Evolutionary conservation across 2,329 filamentous ascomycete species (phyloP).

Genomic region (Nothomitra cinnamomea): DNA sequence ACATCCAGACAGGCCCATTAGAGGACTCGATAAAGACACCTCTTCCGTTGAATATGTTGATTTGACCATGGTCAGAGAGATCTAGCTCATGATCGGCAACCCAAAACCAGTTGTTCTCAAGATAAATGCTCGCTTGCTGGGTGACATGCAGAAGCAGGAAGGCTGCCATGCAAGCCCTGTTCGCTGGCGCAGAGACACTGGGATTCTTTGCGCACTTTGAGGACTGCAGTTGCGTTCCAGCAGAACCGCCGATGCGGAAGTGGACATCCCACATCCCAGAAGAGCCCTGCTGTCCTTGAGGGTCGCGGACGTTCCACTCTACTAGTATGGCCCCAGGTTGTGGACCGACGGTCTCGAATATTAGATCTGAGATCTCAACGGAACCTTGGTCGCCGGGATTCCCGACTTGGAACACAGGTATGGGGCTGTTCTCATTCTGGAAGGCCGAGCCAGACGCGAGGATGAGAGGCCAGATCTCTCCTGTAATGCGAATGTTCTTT

Average conservation of each 20-base stretch:
- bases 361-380: constrained; percentile 76
- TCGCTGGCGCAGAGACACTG: constrained; percentile 39
- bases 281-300: constrained; percentile 39
- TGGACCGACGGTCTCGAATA: constrained; percentile 69
- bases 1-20: constrained; percentile 58
- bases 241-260: constrained; percentile 75
- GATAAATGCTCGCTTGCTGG: constrained; percentile 45
- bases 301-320: constrained; percentile 70
- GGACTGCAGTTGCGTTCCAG: constrained; percentile 68
- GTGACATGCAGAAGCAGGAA: constrained; percentile 46
- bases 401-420: constrained; percentile 75
- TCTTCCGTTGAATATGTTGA: constrained; percentile 70
- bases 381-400: constrained; percentile 56
- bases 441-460: constrained; percentile 66
- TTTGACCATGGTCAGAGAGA: constrained; percentile 45
- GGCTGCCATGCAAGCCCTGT: constrained; percentile 53
- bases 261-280: constrained; percentile 92
- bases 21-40: constrained; percentile 64
- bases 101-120: constrained; percentile 88
- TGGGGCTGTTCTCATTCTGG: constrained; percentile 55
- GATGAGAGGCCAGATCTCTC: constrained; percentile 82
- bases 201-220: constrained; percentile 67
- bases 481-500: constrained; percentile 70
- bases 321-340: constrained; percentile 79
- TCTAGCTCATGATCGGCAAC: constrained; percentile 84